Evolutionary conservation across 1,139 yeast genomes (phyloP), one percentile per base, ranked within the genome.

Genomic region (Sugiyamaella pinicola): DNA sequence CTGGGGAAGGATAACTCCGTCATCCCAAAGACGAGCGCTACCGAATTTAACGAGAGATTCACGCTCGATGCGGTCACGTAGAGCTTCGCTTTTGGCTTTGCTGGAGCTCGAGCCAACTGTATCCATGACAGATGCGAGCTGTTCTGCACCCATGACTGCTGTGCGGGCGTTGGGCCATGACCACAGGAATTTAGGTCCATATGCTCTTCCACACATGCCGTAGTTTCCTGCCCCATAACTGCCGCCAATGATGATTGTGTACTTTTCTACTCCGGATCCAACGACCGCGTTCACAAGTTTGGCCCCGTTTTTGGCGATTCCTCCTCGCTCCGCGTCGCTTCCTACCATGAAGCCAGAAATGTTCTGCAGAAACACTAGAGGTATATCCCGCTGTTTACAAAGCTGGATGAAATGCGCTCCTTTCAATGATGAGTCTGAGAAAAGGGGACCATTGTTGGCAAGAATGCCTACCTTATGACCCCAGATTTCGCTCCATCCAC

Each of bases 321-420:
- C 72, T 6, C 71, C 70, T 22, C 68, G 61, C 58, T 69, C 72
- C 1, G 72, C 70, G 15, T 66, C 71, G 10, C 68, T 62, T 2
- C 72, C 72, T 15, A 69, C 72, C 72, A 69, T 69, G 60, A 69
- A 69, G 0, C 72, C 72, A 12, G 70, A 61, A 42, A 69, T 68
- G 53, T 69, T 69, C 55, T 69, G 72, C 51, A 69, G 51, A 55
- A 69, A 69, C 18, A 69, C 62, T 34, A 69, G 59, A 3, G 72
- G 72, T 42, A 67, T 64, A 41, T 65, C 68, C 15, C 72, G 63
- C 57, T 67, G 65, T 53, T 68, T 69, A 60, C 72, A 69, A 40
- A 69, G 64, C 52, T 67, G 65, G 37, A 69, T 69, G 58, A 69
- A 69, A 52, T 69, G 72, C 2, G 71, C 69, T 3, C 72, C 72